phyloP scores from a whole-genome alignment of 2,329 filamentous ascomycete species.

The Cryphonectria naterciae region DNA sequence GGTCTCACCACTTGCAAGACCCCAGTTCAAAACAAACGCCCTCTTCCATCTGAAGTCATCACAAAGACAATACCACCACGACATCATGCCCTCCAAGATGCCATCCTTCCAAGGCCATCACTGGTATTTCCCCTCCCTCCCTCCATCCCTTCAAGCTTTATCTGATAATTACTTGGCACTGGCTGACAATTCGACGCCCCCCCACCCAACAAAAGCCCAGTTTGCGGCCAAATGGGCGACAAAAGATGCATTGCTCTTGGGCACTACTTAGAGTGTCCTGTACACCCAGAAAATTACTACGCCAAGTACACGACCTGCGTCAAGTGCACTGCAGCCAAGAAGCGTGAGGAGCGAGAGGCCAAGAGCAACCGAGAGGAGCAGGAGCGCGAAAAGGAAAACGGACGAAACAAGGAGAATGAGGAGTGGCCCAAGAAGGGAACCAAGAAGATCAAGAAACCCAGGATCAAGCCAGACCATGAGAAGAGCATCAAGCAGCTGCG shows the following conservation, averaged over 20 bases:
- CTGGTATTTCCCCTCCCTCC: constrained; percentile 4
- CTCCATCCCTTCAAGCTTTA: background rate
- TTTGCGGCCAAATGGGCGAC: constrained; percentile 4
- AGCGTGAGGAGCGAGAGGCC: background rate
- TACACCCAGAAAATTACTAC: constrained; percentile 8
- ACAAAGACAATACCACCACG: background rate
- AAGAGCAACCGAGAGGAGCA: background rate
- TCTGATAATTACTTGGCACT: background rate
- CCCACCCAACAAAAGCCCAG: background rate
- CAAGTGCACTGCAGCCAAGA: constrained; percentile 1
- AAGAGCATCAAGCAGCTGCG: constrained; percentile 19
- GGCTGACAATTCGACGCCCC: background rate
- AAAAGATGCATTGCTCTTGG: background rate
- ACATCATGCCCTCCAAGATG: constrained; percentile 5
- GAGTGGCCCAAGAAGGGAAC: background rate
- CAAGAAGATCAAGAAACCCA: constrained; percentile 15
- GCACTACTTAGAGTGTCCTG: background rate
- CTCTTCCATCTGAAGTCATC: background rate
- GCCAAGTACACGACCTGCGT: background rate
- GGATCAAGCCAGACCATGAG: background rate
- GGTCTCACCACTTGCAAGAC: background rate
- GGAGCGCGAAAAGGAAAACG: constrained; percentile 40
- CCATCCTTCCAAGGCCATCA: constrained; percentile 18
- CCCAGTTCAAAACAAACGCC: background rate
- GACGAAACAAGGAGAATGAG: constrained; percentile 15